These are phyloP conservation scores for Penicillium fuscoglaucum DNA, from an alignment of 2,329 filamentous ascomycete species.

Conservation along the genomic window DNA sequence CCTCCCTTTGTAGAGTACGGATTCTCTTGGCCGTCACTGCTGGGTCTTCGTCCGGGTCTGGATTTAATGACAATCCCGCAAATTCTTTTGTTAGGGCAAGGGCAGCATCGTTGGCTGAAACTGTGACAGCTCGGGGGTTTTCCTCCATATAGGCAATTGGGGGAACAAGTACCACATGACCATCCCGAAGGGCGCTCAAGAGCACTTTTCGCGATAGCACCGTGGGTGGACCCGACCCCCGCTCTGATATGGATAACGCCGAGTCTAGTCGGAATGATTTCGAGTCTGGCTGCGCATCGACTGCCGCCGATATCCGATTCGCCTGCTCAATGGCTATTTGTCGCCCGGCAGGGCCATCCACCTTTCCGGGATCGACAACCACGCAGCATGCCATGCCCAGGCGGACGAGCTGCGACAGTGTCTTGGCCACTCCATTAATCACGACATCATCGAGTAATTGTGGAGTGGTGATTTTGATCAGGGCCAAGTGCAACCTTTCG, in stretches of 20 bases:
- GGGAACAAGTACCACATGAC: conserved; percentile 70
- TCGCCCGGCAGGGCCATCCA: conserved; percentile 44
- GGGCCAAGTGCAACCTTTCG: conserved; percentile 69
- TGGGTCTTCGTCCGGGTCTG: conserved; percentile 47
- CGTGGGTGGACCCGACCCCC: conserved; percentile 36
- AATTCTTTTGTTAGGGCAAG: conserved; percentile 76
- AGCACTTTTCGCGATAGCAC: conserved; percentile 54
- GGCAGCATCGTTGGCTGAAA: conserved; percentile 65
- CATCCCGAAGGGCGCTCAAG: conserved; percentile 64
- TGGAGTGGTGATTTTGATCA: conserved; percentile 79
- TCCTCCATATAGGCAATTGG: conserved; percentile 60
- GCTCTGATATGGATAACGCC: conserved; percentile 45
- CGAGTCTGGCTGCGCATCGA: conserved; percentile 67
- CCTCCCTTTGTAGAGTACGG: conserved; percentile 50
- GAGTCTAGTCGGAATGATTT: conserved; percentile 70
- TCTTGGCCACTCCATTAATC: conserved; percentile 74
- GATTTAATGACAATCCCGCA: conserved; percentile 60
- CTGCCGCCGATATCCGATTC: conserved; percentile 70
- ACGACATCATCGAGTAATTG: conserved; percentile 68
- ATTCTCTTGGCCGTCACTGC: conserved; percentile 41
- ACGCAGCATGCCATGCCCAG: conserved; percentile 81
- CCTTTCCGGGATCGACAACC: conserved; percentile 69
- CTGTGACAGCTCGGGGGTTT: conserved; percentile 49
- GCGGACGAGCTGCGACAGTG: conserved; percentile 76
- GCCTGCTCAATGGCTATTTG: conserved; percentile 62